Conservation (phyloP, 139 green algal species). For the Chlamydomonas asymmetrica region DNA sequence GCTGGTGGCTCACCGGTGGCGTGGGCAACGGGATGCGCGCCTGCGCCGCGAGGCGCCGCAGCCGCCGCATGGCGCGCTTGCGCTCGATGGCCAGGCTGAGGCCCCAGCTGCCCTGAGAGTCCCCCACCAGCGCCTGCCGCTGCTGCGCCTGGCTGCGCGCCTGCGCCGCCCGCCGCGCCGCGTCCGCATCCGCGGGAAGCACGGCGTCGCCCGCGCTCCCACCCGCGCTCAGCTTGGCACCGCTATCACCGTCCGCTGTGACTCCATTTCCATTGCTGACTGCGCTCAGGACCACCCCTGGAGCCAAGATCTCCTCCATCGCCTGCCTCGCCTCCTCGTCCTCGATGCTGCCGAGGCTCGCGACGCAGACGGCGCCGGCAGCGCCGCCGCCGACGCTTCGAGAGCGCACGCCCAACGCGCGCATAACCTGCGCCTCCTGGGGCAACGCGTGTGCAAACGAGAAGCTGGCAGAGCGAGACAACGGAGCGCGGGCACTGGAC, state of each 20-base stretch:
- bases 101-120: conserved; percentile 1
- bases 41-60: not conserved
- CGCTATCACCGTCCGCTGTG: no score
- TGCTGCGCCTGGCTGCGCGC: not conserved
- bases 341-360: conserved; percentile 3
- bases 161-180: not conserved
- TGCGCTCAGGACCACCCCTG: not conserved
- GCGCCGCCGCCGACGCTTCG: not conserved
- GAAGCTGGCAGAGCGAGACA: no score
- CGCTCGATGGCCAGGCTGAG: not conserved
- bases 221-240: no score
- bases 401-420: no score
- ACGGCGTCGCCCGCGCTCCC: no score
- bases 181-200: not conserved
- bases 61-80: not conserved
- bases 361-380: not conserved
- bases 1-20: no score
- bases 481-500: no score
- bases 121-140: not conserved
- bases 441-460: no score
- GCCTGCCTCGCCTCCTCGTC: not conserved
- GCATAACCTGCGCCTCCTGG: no score
- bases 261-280: no score
- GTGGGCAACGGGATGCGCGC: conserved; percentile 23
- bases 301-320: conserved; percentile 15